Conservation (phyloP, 495 filamentous ascomycete species). For the Chaetomium cochliodes region DNA sequence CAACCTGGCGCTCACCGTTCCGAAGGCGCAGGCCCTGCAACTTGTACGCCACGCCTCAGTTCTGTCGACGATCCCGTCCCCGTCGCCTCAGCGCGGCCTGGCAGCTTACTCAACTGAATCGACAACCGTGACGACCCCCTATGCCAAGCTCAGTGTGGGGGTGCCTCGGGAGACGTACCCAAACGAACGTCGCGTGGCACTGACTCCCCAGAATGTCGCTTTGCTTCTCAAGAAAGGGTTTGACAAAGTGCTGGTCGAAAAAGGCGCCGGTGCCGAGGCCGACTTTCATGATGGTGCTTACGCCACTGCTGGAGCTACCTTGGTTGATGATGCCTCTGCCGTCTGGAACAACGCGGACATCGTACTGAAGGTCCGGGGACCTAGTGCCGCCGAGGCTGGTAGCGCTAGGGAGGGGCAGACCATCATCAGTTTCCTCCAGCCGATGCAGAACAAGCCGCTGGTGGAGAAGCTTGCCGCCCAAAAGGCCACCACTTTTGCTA, state of each 20-base stretch:
- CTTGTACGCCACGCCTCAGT: slow-evolving; percentile 39
- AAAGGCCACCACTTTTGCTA: slow-evolving; percentile 69
- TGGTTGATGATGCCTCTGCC: slow-evolving; percentile 56
- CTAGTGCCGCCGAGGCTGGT: slow-evolving; percentile 62
- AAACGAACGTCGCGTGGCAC: slow-evolving; percentile 73
- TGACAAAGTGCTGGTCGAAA: slow-evolving; percentile 67
- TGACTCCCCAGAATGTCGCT: slow-evolving; percentile 76
- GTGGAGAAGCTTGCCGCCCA: slow-evolving; percentile 65
- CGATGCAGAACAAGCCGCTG: slow-evolving; percentile 65
- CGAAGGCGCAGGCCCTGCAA: slow-evolving; percentile 28
- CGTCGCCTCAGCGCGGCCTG: slow-evolving; percentile 10
- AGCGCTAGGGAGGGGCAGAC: slow-evolving; percentile 61
- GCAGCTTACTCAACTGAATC: slow-evolving; percentile 39
- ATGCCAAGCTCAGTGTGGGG: slow-evolving; percentile 65
- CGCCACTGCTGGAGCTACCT: slow-evolving; percentile 65
- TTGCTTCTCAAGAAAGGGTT: slow-evolving; percentile 78
- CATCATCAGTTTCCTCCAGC: slow-evolving; percentile 73
- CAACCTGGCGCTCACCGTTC: slow-evolving; percentile 27
- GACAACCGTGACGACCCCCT: slow-evolving; percentile 56
- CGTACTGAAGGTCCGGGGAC: slow-evolving; percentile 73
- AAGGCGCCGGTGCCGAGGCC: slow-evolving; percentile 69
- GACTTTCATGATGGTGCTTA: slow-evolving; percentile 72
- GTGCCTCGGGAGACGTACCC: slow-evolving; percentile 68
- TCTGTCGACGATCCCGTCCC: slow-evolving; percentile 28
- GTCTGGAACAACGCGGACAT: slow-evolving; percentile 72